Evolutionary conservation across 306 rosid genomes (phyloP).

Genomic region (Comarum palustre): DNA sequence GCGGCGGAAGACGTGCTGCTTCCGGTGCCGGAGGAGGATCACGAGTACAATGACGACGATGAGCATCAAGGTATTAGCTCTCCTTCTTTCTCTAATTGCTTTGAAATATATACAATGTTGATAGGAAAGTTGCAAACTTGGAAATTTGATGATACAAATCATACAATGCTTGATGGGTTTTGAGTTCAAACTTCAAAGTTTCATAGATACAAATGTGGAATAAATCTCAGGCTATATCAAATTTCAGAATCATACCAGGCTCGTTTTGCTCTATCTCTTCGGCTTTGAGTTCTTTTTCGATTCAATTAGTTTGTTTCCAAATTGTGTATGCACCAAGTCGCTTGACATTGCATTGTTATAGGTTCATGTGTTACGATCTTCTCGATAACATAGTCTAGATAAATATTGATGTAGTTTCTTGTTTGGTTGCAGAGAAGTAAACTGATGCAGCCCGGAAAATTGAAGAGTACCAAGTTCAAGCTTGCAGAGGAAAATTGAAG

Average conservation of each 20-base stretch:
- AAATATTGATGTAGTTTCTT: not conserved
- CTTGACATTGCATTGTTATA: not conserved
- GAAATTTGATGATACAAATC: too few relatives aligned
- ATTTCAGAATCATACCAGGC: too few relatives aligned
- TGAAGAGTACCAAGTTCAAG: not conserved
- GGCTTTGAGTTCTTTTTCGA: too few relatives aligned
- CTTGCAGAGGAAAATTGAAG: conserved; percentile 6
- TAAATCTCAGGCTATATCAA: not conserved
- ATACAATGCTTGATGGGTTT: too few relatives aligned
- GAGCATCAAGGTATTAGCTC: not conserved
- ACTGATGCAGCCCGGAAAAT: conserved; percentile 5
- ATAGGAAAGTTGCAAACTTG: not conserved
- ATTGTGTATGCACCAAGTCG: not conserved
- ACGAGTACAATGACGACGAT: conserved; percentile 56
- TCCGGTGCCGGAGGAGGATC: conserved; percentile 86
- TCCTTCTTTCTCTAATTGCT: not conserved
- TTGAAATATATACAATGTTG: not conserved
- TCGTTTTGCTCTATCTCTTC: too few relatives aligned
- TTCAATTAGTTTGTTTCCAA: not conserved
- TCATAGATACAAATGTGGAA: too few relatives aligned
- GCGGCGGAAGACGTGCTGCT: conserved; percentile 39
- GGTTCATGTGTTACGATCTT: not conserved
- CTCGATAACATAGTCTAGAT: not conserved
- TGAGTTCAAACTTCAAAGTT: too few relatives aligned
- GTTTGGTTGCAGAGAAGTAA: conserved; percentile 24